phyloP scores from a whole-genome alignment of 805 yeast species.

The Kodamaea laetipori region DNA sequence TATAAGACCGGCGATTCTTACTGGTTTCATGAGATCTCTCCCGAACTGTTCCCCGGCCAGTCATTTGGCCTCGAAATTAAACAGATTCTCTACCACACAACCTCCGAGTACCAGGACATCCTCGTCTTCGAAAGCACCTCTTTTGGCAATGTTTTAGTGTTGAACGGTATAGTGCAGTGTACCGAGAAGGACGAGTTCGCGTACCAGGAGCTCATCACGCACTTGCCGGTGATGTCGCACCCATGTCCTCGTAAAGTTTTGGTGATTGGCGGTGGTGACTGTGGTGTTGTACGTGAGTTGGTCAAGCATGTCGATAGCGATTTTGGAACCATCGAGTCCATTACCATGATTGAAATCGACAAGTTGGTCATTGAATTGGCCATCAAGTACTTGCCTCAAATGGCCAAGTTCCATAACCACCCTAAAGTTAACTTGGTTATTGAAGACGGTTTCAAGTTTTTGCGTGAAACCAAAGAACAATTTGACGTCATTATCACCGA shows the following conservation, averaged over 20 bases:
- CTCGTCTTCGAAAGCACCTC: conserved; percentile 72
- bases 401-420: conserved; percentile 68
- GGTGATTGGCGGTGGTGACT: conserved; percentile 96
- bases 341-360: conserved; percentile 88
- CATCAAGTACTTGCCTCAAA: conserved; percentile 69
- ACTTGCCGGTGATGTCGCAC: conserved; percentile 79
- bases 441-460: conserved; percentile 81
- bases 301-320: conserved; percentile 63
- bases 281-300: conserved; percentile 89
- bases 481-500: conserved; percentile 89
- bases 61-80: conserved; percentile 69
- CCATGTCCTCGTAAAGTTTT: conserved; percentile 71
- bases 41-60: conserved; percentile 83
- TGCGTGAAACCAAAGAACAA: conserved; percentile 49
- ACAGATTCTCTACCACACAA: conserved; percentile 62
- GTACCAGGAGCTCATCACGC: conserved; percentile 89
- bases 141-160: conserved; percentile 85
- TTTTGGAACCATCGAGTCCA: conserved; percentile 50
- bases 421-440: conserved; percentile 66
- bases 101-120: conserved; percentile 78
- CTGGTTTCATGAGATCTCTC: conserved; percentile 82
- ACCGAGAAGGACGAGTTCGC: conserved; percentile 93
- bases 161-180: conserved; percentile 89
- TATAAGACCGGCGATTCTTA: conserved; percentile 27
- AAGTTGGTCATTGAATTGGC: conserved; percentile 74